Percentiles rank a stretch among this genome's conserved stretches.
These are phyloP conservation scores for Acephala macrosclerotiorum DNA, from an alignment of 2,329 filamentous ascomycete species.

Conservation along the genomic window DNA sequence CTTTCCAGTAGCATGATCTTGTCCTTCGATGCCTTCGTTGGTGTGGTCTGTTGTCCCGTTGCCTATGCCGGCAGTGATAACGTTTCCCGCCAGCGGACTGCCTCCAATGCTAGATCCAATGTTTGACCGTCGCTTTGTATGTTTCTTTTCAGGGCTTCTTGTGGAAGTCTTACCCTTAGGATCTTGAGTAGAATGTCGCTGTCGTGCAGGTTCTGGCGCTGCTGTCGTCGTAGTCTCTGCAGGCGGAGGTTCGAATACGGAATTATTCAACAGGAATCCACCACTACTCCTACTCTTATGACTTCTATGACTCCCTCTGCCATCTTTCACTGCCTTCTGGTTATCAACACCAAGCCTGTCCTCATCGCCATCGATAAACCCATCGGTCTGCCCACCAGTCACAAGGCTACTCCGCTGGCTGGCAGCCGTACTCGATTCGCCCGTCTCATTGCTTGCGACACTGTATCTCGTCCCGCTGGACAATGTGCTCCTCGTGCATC, in stretches of 20 bases:
- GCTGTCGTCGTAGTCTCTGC: constrained; percentile 2
- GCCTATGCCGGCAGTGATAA: constrained; percentile 26
- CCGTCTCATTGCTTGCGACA: constrained; percentile 51
- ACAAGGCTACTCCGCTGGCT: constrained; percentile 40
- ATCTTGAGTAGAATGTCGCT: constrained; percentile 34
- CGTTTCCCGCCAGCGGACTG: constrained; percentile 39
- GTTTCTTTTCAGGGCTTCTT: constrained; percentile 34
- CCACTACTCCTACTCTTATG: constrained; percentile 41
- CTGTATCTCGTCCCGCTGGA: constrained; percentile 42
- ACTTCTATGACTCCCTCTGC: constrained; percentile 38
- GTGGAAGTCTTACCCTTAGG: constrained; percentile 37
- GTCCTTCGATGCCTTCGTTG: constrained; percentile 15
- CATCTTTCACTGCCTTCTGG: constrained; percentile 26
- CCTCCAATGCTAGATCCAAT: constrained; percentile 31
- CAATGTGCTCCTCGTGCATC: constrained; percentile 34
- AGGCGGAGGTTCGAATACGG: constrained; percentile 33
- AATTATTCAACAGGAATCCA: constrained; percentile 42
- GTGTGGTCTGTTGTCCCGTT: constrained; percentile 20
- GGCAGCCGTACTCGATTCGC: constrained; percentile 52
- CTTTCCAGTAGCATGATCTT: constrained; percentile 16
- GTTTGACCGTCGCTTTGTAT: constrained; percentile 36
- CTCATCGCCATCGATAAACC: constrained; percentile 8
- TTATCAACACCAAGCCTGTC: constrained; percentile 18
- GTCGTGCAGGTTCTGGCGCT: constrained; percentile 22
- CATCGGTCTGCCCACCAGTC: constrained; percentile 19